Base-by-base conservation (phyloP, 2,329 filamentous ascomycete species). In the Aureobasidium sp. region DNA sequence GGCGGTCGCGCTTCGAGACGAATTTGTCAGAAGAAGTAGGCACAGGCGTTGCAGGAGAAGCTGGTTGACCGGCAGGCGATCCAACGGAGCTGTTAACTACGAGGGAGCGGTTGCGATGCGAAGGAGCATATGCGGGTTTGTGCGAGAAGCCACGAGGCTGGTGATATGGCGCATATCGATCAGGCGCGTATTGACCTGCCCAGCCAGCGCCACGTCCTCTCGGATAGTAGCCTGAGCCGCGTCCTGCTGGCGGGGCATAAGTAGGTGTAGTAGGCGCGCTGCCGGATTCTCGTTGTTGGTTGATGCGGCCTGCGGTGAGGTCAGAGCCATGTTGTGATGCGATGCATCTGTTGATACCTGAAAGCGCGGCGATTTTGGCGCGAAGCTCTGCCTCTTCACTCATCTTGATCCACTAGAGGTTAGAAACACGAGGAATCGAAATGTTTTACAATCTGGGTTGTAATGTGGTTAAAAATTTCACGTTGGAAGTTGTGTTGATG, bases 311-410 rank as follows among this genome's bases (percentile, higher is more conserved):
- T 65, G 30, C 37, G 16, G 37, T 29, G 15, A 55, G 41, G 44
- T 61, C 30, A 59, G 41, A 27, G 16, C 25, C 41, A 29, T 48
- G 6, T 47, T 37, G 7, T 11, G 13, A 7, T 9, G 34, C 36
- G 45, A 49, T 15, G 5, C 16, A 30, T 15, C 27, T 32, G 15
- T 5, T 8, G 8, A 39, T 59, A 65, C 64, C 64, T 49, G 62
- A 39, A 8, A 65, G 52, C 11, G 62, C 64, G 15, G 64, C 64
- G 27, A 65, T 65, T n/a, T 62, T 63, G 30, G 64, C 64, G 37
- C 61, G 64, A 13, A 65, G 60, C 41, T 63, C 64, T 34, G 64
- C 64, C 25, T 65, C 64, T 47, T 65, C 64, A 39, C 44, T 62
- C 64, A 65, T 65, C 2, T 48, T 30, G 54, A 16, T 39, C 11